These are phyloP conservation scores for Digitaria exilis DNA, from an alignment of 202 grass and related monocot species.

Conservation along the genomic window DNA sequence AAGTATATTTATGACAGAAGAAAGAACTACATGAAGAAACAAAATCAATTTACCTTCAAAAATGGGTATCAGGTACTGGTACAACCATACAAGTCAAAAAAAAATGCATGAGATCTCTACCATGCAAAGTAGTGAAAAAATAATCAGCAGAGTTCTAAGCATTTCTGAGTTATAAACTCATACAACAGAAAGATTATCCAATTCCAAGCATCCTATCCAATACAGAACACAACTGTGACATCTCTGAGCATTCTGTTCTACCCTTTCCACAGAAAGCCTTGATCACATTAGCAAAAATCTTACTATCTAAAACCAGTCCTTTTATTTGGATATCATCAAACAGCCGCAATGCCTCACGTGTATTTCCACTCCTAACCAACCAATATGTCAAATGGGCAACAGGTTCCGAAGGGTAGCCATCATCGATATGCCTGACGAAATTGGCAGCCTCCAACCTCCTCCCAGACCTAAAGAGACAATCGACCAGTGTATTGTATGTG, in stretches of 20 bases:
- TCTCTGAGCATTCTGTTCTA: constrained; percentile 50
- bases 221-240: constrained; percentile 58
- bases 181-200: constrained; percentile 27
- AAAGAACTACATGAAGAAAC: constrained; percentile 32
- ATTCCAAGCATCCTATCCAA: constrained; percentile 78
- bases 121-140: constrained; percentile 15
- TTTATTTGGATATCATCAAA: constrained; percentile 76
- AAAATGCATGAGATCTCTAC: background rate
- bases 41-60: constrained; percentile 5
- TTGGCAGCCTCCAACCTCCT: constrained; percentile 58
- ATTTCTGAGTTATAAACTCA: background rate
- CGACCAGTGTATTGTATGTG: constrained; percentile 65
- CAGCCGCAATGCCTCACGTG: constrained; percentile 1
- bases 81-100: constrained; percentile 29
- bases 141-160: background rate
- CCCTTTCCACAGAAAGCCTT: constrained; percentile 84
- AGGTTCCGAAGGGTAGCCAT: constrained; percentile 52
- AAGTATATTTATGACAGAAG: background rate
- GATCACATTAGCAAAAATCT: constrained; percentile 70
- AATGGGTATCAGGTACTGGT: constrained; percentile 1
- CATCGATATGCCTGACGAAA: constrained; percentile 65
- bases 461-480: constrained; percentile 76
- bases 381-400: constrained; percentile 74
- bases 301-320: constrained; percentile 63
- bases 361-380: constrained; percentile 38